phyloP scores from a whole-genome alignment of 768 basidiomycete genomes.

The Rubroboletus satanas region DNA sequence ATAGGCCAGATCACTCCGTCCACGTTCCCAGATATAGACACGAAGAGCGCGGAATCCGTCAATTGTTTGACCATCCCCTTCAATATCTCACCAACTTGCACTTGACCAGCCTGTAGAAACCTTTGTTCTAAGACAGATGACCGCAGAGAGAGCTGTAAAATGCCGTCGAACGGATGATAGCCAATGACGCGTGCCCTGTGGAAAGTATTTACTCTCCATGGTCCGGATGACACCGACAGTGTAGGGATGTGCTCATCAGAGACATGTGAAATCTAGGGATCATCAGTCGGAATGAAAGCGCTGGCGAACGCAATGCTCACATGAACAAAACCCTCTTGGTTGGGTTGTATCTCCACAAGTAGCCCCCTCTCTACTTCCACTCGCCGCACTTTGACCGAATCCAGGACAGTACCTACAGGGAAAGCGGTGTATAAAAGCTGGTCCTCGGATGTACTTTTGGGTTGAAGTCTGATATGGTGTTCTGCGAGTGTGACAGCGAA shows the following conservation, averaged over 20 bases:
- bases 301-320: slow-evolving; percentile 45
- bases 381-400: slow-evolving; percentile 65
- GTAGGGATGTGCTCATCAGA: slow-evolving; percentile 87
- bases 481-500: slow-evolving; percentile 78
- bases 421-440: slow-evolving; percentile 51
- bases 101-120: slow-evolving; percentile 78
- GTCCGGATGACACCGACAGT: slow-evolving; percentile 64
- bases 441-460: slow-evolving; percentile 33
- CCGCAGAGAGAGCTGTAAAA: slow-evolving; percentile 84
- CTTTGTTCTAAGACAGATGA: slow-evolving; percentile 78
- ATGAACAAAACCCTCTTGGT: slow-evolving; percentile 79
- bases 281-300: not conserved
- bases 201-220: slow-evolving; percentile 74
- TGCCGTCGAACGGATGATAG: slow-evolving; percentile 78
- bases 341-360: slow-evolving; percentile 59
- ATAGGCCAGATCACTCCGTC: slow-evolving; percentile 93
- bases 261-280: slow-evolving; percentile 80
- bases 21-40: slow-evolving; percentile 81
- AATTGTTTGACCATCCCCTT: slow-evolving; percentile 87
- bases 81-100: slow-evolving; percentile 80
- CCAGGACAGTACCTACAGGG: slow-evolving; percentile 70
- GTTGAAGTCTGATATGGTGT: slow-evolving; percentile 60
- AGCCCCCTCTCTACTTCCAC: slow-evolving; percentile 84
- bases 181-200: slow-evolving; percentile 89
- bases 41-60: slow-evolving; percentile 75